Base-by-base conservation (phyloP, 2,329 filamentous ascomycete species). In the Xylariaceae sp. region DNA sequence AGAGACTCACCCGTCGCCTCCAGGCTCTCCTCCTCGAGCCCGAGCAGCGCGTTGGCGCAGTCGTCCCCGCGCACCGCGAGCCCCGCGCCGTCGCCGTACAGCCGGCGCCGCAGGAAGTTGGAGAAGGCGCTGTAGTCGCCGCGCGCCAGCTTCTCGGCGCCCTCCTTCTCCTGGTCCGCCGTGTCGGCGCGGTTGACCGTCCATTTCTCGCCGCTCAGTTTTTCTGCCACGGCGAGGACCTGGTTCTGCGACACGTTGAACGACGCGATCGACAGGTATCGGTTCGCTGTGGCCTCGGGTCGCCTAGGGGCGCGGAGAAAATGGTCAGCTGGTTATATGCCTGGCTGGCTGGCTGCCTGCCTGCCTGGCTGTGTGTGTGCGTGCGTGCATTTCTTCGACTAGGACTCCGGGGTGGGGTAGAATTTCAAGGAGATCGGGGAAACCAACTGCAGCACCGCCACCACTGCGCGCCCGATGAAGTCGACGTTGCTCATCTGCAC, bases 181-280 rank as follows among this genome's bases (percentile, higher is more conserved):
- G 57, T 55, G 8, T 43, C 52, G 7, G 53, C 37, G 5, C 51
- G 53, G 3, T 58, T 62, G 2, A 77, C 58, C 0, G 61, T 57
- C 63, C 68, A 79, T 39, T 70, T 68, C 13, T 57, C 48, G 2
- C 66, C 67, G 0, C 69, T 72, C 9, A 64, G 56, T 36, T 68
- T 65, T 53, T 83, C 72, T 3, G 72, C 56, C 1, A 64, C 50
- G 10, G 57, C 53, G 2, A 81, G 49, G 2, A 83, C 54, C 42
- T 80, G 63, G 13, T 72, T 71, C 53, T 80, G 76, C 1, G 69
- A 68, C 0, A 69, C 65, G 19, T 67, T 67, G 44, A 79, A 74
- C 1, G 70, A 76, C 3, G 72, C 67, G 12, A 80, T 57, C 32
- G 65, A 66, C 19, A 83, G 52, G 50, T 76, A 73, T 39, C 70